phyloP scores from a whole-genome alignment of 495 filamentous ascomycete genomes.

The Hyaloscypha bicolor region DNA sequence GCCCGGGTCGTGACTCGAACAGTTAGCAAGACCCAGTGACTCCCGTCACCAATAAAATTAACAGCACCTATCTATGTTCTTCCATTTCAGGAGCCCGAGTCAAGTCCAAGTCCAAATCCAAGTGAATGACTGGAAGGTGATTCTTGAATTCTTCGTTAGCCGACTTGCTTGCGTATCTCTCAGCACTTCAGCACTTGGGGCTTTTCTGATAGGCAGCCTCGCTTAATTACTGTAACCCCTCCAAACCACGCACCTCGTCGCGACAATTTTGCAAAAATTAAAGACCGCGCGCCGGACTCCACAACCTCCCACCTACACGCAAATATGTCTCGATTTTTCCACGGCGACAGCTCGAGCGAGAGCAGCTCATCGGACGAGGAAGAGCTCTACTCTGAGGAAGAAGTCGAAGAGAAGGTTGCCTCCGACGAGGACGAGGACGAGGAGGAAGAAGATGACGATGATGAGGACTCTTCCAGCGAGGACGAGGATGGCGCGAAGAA shows the following conservation, averaged over 20 bases:
- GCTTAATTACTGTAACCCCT: neutral
- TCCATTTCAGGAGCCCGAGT: too few species aligned
- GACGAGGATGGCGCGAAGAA: conserved; percentile 63
- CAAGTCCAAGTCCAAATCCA: neutral
- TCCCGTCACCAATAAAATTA: neutral
- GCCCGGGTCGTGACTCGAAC: neutral
- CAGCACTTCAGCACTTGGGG: neutral
- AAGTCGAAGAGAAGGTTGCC: conserved; percentile 58
- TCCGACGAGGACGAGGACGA: conserved; percentile 49
- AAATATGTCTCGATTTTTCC: conserved; percentile 94
- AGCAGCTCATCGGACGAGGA: conserved; percentile 81
- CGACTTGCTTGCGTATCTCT: neutral
- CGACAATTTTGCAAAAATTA: conserved; percentile 9
- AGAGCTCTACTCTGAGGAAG: conserved; percentile 81
- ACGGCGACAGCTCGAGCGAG: conserved; percentile 45
- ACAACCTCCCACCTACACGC: neutral
- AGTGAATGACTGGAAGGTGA: neutral
- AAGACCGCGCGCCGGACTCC: neutral
- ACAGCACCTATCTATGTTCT: neutral
- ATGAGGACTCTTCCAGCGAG: conserved; percentile 63
- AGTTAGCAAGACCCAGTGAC: neutral
- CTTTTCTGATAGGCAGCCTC: neutral
- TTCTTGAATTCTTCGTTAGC: neutral
- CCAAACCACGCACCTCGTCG: neutral
- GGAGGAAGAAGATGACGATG: conserved; percentile 54